Percentiles rank a stretch among this genome's conserved stretches.
Conservation (phyloP, 192 early-diverging fungal genomes). For the Podila clonocystis region DNA sequence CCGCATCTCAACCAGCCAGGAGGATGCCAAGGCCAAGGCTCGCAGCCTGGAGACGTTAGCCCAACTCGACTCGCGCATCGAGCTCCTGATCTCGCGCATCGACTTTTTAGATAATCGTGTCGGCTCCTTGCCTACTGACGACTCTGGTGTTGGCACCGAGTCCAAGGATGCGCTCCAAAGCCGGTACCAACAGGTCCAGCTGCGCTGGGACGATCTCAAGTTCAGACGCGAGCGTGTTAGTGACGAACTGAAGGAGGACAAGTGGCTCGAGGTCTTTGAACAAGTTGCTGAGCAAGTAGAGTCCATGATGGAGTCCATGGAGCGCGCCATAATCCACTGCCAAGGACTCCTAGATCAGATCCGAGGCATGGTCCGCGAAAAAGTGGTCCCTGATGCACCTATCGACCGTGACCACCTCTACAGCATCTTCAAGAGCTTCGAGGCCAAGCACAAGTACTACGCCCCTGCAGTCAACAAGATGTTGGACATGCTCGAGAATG, state of each 20-base stretch:
- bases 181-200: slow-evolving; percentile 48
- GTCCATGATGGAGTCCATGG: slow-evolving; percentile 66
- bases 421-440: slow-evolving; percentile 63
- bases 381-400: slow-evolving; percentile 42
- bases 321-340: slow-evolving; percentile 63
- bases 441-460: slow-evolving; percentile 67
- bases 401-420: slow-evolving; percentile 57
- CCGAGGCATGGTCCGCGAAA: slow-evolving; percentile 42
- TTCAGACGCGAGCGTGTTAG: slow-evolving; percentile 65
- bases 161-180: slow-evolving; percentile 47
- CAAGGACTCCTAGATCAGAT: slow-evolving; percentile 48
- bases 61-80: slow-evolving; percentile 62
- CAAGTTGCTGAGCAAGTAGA: slow-evolving; percentile 64
- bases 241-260: slow-evolving; percentile 68
- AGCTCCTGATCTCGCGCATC: slow-evolving; percentile 59
- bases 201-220: slow-evolving; percentile 62
- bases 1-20: slow-evolving; percentile 7
- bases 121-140: slow-evolving; percentile 38
- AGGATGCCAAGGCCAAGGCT: slow-evolving; percentile 33
- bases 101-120: slow-evolving; percentile 57
- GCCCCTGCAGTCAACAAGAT: slow-evolving; percentile 63
- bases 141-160: slow-evolving; percentile 22
- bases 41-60: slow-evolving; percentile 45
- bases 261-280: slow-evolving; percentile 64
- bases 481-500: slow-evolving; percentile 63